A percentile compares a stretch with the other conserved stretches of the same genome.
These are phyloP conservation scores for Globisporangium camurandrum DNA, from an alignment of 352 stramenopile species.

Conservation along the genomic window DNA sequence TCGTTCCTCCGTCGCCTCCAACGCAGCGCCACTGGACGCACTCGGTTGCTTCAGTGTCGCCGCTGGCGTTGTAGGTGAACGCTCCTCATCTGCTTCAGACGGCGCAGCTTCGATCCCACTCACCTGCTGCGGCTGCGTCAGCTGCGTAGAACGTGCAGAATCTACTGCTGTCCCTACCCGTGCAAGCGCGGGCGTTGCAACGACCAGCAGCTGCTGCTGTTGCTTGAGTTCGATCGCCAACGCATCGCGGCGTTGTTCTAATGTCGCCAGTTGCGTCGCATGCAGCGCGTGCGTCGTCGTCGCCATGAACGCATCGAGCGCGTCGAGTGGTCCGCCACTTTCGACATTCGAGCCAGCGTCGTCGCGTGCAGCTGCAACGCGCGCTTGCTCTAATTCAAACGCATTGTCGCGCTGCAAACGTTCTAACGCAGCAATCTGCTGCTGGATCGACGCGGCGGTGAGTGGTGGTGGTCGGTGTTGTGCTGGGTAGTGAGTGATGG, in stretches of 20 bases:
- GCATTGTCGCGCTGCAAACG: conserved; percentile 23
- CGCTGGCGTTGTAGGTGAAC: neutral
- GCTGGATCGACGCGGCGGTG: conserved; percentile 47
- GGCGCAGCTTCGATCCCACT: no score
- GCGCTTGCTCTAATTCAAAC: conserved; percentile 13
- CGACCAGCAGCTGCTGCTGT: conserved; percentile 35
- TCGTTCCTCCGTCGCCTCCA: neutral
- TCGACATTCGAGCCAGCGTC: conserved; percentile 11
- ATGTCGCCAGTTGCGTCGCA: conserved; percentile 19
- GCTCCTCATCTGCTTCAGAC: neutral
- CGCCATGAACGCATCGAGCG: conserved; percentile 65
- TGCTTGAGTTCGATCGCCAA: conserved; percentile 33
- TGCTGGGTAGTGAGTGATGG: no score
- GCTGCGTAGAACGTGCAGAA: no score
- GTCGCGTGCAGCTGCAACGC: neutral
- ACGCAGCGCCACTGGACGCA: neutral
- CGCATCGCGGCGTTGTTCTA: conserved; percentile 17
- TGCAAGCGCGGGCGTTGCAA: conserved; percentile 49
- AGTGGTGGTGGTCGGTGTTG: no score
- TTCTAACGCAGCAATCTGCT: conserved; percentile 33
- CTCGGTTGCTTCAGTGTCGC: neutral
- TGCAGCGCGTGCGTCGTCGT: conserved; percentile 43
- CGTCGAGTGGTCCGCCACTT: conserved; percentile 28
- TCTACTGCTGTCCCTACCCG: neutral
- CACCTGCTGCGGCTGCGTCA: no score